These are phyloP conservation scores for Tetrapisispora iriomotensis DNA, from an alignment of 805 yeast genomes.

Conservation along the genomic window DNA sequence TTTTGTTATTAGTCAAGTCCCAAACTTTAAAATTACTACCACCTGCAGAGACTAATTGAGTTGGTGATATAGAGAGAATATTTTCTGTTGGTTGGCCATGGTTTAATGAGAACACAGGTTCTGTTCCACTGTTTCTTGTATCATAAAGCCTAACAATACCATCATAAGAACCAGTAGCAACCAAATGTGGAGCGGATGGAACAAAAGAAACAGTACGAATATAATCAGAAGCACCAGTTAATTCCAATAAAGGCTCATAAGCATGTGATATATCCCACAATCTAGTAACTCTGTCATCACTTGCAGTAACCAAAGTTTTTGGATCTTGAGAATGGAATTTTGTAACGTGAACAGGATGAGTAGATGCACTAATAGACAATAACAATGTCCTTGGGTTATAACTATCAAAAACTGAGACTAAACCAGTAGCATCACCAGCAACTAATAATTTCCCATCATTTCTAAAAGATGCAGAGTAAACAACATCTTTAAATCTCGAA, in stretches of 20 bases:
- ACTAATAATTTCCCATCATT: conserved; percentile 79
- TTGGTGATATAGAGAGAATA: conserved; percentile 65
- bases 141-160: conserved; percentile 79
- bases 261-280: conserved; percentile 80
- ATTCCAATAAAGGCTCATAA: conserved; percentile 58
- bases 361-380: conserved; percentile 71
- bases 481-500: conserved; percentile 81
- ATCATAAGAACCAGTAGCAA: conserved; percentile 94
- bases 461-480: conserved; percentile 83
- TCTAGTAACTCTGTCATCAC: conserved; percentile 82
- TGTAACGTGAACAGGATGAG: conserved; percentile 87
- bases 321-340: conserved; percentile 77
- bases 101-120: conserved; percentile 53
- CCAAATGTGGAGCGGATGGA: conserved; percentile 62
- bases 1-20: conserved; percentile 74
- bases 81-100: conserved; percentile 83
- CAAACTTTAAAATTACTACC: conserved; percentile 80
- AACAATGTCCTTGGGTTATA: conserved; percentile 66
- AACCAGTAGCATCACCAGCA: conserved; percentile 92
- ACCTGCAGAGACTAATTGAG: conserved; percentile 63
- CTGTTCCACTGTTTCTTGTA: conserved; percentile 43
- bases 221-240: conserved; percentile 76
- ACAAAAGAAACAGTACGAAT: conserved; percentile 73
- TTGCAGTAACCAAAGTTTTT: conserved; percentile 58
- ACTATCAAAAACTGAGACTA: conserved; percentile 85